phyloP scores from a whole-genome alignment of 306 rosid species.

The Cicer yamashitae region DNA sequence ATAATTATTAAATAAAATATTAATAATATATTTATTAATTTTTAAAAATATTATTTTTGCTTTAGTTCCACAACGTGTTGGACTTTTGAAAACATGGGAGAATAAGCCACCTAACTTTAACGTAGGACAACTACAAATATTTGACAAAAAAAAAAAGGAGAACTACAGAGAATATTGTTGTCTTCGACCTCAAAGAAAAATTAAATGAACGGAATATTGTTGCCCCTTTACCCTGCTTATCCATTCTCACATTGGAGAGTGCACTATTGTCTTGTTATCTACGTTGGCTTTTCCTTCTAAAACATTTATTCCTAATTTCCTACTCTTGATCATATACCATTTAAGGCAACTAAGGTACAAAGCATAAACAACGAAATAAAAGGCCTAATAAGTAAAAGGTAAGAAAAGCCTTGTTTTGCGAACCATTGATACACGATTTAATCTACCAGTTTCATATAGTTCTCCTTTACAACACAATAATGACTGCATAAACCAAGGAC shows the following conservation, averaged over 20 bases:
- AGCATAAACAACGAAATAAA: neutral
- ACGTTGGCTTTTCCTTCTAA: conserved; percentile 38
- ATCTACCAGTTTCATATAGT: neutral
- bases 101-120: conserved; percentile 2
- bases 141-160: no score
- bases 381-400: neutral
- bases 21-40: no score
- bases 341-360: conserved; percentile 11
- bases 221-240: neutral
- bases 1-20: no score
- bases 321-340: conserved; percentile 1
- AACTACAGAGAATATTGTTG: conserved; percentile 21
- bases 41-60: no score
- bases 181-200: neutral
- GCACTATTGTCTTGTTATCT: conserved; percentile 29
- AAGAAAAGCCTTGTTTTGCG: neutral
- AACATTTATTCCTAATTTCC: conserved; percentile 21
- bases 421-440: no score
- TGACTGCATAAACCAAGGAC: conserved; percentile 7
- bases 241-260: neutral
- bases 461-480: neutral
- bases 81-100: no score
- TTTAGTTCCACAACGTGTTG: no score
- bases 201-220: neutral
- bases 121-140: conserved; percentile 22